Conservation (phyloP, 768 basidiomycete species). For the Pleurotus pulmonarius region DNA sequence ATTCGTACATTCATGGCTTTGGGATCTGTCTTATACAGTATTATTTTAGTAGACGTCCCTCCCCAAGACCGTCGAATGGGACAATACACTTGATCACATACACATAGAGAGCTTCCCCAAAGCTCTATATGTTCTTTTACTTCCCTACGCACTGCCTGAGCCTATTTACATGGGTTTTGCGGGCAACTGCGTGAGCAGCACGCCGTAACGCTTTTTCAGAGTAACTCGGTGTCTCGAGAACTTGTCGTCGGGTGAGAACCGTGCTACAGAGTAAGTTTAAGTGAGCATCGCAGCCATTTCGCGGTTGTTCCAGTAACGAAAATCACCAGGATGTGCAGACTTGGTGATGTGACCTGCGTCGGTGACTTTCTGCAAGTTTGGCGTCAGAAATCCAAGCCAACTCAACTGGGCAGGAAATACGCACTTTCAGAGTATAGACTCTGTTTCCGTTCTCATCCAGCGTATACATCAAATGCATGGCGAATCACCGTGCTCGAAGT, state of each 20-base stretch:
- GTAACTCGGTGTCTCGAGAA: constrained; percentile 97
- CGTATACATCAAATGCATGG: constrained; percentile 98
- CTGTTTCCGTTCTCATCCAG: constrained; percentile 74
- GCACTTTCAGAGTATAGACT: constrained; percentile 89
- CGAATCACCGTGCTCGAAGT: not conserved
- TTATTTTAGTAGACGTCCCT: too few species aligned
- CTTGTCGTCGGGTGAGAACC: constrained; percentile 99
- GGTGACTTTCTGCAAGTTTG: constrained; percentile 69
- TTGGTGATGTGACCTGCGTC: constrained; percentile 81
- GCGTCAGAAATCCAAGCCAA: not conserved
- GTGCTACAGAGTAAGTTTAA: constrained; percentile 50
- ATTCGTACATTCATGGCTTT: too few species aligned
- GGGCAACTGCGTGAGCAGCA: constrained; percentile 88
- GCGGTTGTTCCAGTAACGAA: not conserved
- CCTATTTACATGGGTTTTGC: constrained; percentile 72
- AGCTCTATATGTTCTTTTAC: too few species aligned
- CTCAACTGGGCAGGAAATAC: constrained; percentile 11
- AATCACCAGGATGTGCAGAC: constrained; percentile 93
- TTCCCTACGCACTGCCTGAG: not conserved
- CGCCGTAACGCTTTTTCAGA: constrained; percentile 88
- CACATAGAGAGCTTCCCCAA: too few species aligned
- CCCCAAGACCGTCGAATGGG: too few species aligned
- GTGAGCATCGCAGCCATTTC: not conserved
- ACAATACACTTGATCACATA: too few species aligned
- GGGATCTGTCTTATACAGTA: too few species aligned